Evolutionary conservation across 805 yeast genomes (phyloP).

Genomic region (Yarrowia keelungensis): DNA sequence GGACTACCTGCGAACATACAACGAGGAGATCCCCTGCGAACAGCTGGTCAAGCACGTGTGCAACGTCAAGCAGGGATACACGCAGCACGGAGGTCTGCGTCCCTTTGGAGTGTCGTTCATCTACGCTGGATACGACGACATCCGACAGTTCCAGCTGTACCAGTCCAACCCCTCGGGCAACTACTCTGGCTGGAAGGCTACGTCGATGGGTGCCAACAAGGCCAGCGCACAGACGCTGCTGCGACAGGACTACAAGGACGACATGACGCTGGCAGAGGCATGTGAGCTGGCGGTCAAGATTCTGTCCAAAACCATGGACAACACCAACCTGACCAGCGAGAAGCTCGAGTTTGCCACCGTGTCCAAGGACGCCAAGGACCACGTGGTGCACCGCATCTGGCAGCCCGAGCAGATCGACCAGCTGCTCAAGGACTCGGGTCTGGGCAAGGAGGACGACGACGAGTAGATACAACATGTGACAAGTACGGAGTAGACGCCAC

Average conservation of each 20-base stretch:
- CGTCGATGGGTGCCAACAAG: constrained; percentile 94
- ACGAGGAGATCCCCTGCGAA: constrained; percentile 94
- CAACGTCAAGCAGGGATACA: constrained; percentile 95
- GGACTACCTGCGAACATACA: constrained; percentile 80
- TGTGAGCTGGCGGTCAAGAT: constrained; percentile 88
- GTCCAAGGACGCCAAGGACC: constrained; percentile 57
- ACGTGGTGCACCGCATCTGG: constrained; percentile 76
- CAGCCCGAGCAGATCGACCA: constrained; percentile 75
- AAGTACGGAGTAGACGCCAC: not conserved
- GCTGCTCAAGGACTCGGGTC: constrained; percentile 74
- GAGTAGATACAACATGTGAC: constrained; percentile 46
- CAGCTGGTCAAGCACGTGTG: constrained; percentile 85
- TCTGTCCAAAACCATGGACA: constrained; percentile 91
- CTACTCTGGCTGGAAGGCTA: constrained; percentile 98
- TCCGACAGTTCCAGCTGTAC: constrained; percentile 87
- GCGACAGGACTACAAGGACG: constrained; percentile 93
- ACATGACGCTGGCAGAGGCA: constrained; percentile 68
- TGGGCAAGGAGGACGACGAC: constrained; percentile 64
- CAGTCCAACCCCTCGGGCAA: constrained; percentile 98
- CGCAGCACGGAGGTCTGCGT: constrained; percentile 98
- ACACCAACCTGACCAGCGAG: constrained; percentile 81
- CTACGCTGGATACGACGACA: constrained; percentile 93
- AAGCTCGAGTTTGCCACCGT: constrained; percentile 92
- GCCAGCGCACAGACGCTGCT: constrained; percentile 94
- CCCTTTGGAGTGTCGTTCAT: constrained; percentile 98